Evolutionary conservation across 345 rosid genomes (phyloP).

Genomic region (Draba incana): DNA sequence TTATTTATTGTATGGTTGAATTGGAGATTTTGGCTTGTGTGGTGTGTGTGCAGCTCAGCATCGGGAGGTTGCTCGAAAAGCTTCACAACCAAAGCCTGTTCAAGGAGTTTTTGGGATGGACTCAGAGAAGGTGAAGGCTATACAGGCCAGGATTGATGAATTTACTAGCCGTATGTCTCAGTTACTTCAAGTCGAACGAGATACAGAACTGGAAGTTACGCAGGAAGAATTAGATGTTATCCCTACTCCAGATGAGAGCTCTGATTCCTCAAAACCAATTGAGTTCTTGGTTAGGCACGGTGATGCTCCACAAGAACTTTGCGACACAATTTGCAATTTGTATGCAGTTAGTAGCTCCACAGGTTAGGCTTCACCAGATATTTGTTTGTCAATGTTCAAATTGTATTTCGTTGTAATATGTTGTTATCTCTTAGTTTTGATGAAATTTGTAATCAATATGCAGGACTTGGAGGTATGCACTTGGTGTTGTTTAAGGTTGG

Average conservation of each 20-base stretch:
- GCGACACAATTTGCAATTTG: slow-evolving; percentile 95
- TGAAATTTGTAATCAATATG: slow-evolving; percentile 24
- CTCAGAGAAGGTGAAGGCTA: slow-evolving; percentile 67
- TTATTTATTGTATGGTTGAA: neutral
- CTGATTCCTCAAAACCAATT: slow-evolving; percentile 69
- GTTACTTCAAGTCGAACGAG: slow-evolving; percentile 85
- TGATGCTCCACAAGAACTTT: slow-evolving; percentile 89
- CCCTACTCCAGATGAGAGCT: slow-evolving; percentile 76
- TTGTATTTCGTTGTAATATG: neutral
- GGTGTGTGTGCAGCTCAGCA: slow-evolving; percentile 79
- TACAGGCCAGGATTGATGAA: slow-evolving; percentile 78
- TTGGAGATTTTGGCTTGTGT: slow-evolving; percentile 27
- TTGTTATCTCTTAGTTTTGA: neutral
- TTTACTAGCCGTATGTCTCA: slow-evolving; percentile 73
- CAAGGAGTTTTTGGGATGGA: slow-evolving; percentile 89
- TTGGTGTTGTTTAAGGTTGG: slow-evolving; percentile 84
- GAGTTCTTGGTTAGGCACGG: slow-evolving; percentile 98
- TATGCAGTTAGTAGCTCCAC: slow-evolving; percentile 81
- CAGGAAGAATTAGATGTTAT: slow-evolving; percentile 93
- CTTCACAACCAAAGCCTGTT: slow-evolving; percentile 59
- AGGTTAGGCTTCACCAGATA: slow-evolving; percentile 51
- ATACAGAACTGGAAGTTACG: slow-evolving; percentile 89
- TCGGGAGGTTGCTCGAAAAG: slow-evolving; percentile 75
- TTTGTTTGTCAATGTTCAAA: neutral
- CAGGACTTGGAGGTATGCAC: slow-evolving; percentile 98